Conservation (phyloP, 1,284 basidiomycete genomes). For the Baeospora myosura region DNA sequence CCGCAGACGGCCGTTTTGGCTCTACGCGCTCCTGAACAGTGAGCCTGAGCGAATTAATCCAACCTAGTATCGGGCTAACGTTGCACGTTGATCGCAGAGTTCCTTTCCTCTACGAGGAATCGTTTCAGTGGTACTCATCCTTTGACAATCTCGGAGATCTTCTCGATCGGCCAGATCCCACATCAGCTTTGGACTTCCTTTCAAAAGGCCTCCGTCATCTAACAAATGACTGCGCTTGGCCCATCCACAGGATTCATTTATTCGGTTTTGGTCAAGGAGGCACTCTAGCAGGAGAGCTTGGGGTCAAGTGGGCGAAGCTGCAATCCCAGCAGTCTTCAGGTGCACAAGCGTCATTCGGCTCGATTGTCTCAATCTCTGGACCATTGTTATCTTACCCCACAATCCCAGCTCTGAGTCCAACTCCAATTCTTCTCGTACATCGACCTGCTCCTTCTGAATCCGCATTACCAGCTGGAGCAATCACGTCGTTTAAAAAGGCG, state of each 20-base stretch:
- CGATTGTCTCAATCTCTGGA: slow-evolving; percentile 64
- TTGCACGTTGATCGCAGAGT: slow-evolving; percentile 38
- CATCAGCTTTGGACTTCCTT: slow-evolving; percentile 53
- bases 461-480: slow-evolving; percentile 34
- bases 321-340: slow-evolving; percentile 25
- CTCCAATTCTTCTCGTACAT: slow-evolving; percentile 60
- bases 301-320: slow-evolving; percentile 39
- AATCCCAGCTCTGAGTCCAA: slow-evolving; percentile 39
- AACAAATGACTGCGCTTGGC: slow-evolving; percentile 57
- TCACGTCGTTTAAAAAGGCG: slow-evolving; percentile 51
- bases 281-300: slow-evolving; percentile 67
- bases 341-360: slow-evolving; percentile 39
- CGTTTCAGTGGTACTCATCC: slow-evolving; percentile 85
- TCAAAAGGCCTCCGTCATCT: slow-evolving; percentile 51
- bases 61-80: slow-evolving; percentile 5
- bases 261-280: slow-evolving; percentile 92
- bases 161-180: slow-evolving; percentile 66
- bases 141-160: slow-evolving; percentile 76
- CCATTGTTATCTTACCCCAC: slow-evolving; percentile 74
- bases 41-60: slow-evolving; percentile 22
- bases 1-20: slow-evolving; percentile 84
- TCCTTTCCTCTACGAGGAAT: slow-evolving; percentile 73
- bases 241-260: slow-evolving; percentile 62
- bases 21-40: slow-evolving; percentile 75
- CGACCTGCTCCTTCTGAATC: slow-evolving; percentile 40